Conservation (phyloP, 1,139 yeast genomes). For the Suhomyces yuchorum region DNA sequence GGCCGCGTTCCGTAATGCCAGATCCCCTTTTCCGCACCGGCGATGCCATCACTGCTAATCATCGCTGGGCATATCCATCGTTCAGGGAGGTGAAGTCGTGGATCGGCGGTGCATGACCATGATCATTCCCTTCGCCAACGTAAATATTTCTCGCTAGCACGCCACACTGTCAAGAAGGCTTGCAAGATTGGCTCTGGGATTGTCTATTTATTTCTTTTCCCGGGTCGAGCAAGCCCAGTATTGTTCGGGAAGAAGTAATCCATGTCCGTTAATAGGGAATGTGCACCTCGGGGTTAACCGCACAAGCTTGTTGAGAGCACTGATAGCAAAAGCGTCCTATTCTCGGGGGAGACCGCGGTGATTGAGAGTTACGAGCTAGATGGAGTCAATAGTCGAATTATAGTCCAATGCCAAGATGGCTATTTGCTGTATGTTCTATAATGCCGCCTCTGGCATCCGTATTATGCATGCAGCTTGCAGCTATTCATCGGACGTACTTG, state of each 20-base stretch:
- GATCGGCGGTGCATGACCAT: background rate
- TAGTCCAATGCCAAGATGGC: background rate
- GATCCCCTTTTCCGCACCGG: background rate
- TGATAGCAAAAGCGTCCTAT: background rate
- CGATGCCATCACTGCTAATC: background rate
- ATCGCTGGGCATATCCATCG: background rate
- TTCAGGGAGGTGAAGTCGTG: background rate
- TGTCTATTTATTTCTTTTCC: too few relatives aligned
- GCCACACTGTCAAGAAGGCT: background rate
- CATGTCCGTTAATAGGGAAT: background rate
- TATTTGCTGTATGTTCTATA: background rate
- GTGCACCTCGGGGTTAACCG: background rate
- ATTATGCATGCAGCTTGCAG: background rate
- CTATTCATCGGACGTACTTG: background rate
- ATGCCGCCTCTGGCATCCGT: background rate
- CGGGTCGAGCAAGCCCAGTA: too few relatives aligned
- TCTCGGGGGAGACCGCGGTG: background rate
- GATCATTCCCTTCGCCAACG: background rate
- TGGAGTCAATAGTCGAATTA: background rate
- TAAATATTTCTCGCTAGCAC: background rate
- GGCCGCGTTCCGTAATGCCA: background rate
- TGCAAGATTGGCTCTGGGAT: too few relatives aligned
- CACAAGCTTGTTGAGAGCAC: background rate
- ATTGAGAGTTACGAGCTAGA: too few relatives aligned
- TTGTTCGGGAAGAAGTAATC: too few relatives aligned